A percentile compares a stretch with the other conserved stretches of the same genome.
Conservation (phyloP, 106 monocot species). For the Xerophyta viscosa region DNA sequence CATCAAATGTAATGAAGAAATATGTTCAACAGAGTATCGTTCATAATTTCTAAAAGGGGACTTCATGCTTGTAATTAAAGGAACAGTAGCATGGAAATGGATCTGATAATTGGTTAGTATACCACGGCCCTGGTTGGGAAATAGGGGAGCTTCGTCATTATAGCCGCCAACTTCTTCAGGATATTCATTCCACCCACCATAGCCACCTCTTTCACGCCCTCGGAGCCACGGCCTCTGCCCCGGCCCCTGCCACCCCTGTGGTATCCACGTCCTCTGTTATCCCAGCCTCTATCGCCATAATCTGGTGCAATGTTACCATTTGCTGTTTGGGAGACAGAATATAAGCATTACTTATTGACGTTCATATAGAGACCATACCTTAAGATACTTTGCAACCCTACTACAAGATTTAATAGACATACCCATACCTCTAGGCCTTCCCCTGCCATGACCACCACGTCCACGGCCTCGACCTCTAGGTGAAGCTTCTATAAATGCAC, state of each 20-base stretch:
- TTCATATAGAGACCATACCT: background rate
- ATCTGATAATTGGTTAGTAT: too few species aligned
- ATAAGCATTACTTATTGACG: background rate
- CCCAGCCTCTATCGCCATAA: constrained; percentile 44
- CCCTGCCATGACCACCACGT: constrained; percentile 52
- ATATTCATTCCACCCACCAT: constrained; percentile 31
- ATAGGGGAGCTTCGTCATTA: constrained; percentile 29
- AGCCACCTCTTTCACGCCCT: constrained; percentile 49
- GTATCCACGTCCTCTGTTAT: constrained; percentile 38
- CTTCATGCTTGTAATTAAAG: too few species aligned
- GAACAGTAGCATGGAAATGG: too few species aligned
- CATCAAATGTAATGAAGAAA: too few species aligned
- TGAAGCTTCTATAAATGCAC: constrained; percentile 31
- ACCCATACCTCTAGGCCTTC: constrained; percentile 47
- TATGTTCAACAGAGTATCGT: too few species aligned
- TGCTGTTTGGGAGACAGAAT: constrained; percentile 9
- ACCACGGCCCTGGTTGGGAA: constrained; percentile 31
- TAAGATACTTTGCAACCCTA: background rate
- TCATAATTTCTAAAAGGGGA: too few species aligned
- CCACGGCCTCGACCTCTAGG: constrained; percentile 56
- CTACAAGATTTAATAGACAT: background rate
- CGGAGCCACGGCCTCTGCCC: constrained; percentile 45
- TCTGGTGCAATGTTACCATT: constrained; percentile 25
- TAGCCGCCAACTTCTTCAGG: constrained; percentile 42
- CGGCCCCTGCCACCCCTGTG: constrained; percentile 36